Evolutionary conservation across 1,284 basidiomycete species (phyloP), one percentile per base, ranked within the genome.

Genomic region (Cutaneotrichosporon sp.): DNA sequence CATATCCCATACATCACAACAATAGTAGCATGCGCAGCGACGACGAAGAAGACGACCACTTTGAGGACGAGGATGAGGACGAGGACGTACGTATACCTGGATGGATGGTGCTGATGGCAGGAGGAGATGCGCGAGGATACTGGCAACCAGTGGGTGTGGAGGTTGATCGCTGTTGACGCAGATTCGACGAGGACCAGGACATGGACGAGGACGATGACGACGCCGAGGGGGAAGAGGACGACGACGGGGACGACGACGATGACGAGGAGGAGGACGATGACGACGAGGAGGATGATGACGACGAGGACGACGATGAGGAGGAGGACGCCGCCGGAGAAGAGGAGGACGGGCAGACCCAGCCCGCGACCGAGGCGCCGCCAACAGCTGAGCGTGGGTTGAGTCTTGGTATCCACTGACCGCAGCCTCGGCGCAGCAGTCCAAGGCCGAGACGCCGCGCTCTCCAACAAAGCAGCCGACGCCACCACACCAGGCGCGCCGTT

Each of bases 31-130:
- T 74, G 71, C 61, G 71, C 51, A 68, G 69, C 71, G 69, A 74
- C 50, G 72, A 74, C 64, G 73, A 78, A 67, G 71, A 77, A 22
- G 74, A 75, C 43, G 58, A 66, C 61, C 61, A 65, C 55, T 65
- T 55, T 38, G 63, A 62, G 51, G 65, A 67, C 45, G 63, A 60
- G 29, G 64, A 64, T 45, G 68, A 64, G 20, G 61, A 62, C 14
- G 67, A 67, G 46, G 66, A 66, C 25, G 64, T 62, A 20, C 9
- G 56, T 56, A 9, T 2, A 8, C 8, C 25, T 1, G 22, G 5
- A 36, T 49, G 52, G n/a, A n/a, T 50, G 33, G 7, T 50, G 65
- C 64, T 60, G 38, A 59, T 51, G n/a, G 24, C 33, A 63, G 47
- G 67, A 58, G 34, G 70, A 67, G 54, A 57, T 57, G 55, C 70